Base-by-base conservation (phyloP, 805 yeast species). In the Wickerhamomyces xylosicus region DNA sequence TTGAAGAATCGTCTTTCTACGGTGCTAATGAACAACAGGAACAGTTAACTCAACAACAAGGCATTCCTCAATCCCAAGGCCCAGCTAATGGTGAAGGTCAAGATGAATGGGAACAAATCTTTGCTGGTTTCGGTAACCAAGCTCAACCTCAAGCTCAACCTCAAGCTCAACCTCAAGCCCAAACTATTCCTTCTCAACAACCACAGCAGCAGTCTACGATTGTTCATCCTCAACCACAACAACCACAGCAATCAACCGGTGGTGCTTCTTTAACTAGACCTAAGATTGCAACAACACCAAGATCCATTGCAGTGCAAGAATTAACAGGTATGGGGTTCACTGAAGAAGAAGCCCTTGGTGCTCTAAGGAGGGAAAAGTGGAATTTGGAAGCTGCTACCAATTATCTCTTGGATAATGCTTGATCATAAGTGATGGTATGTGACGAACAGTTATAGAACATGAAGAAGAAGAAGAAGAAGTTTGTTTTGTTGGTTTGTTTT, bases 321-420 rank as follows among this genome's bases (percentile, higher is more conserved):
- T 65, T 89, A 45, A 75, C 77, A 18, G 87, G 89, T 28, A 89
- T 89, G 96, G 97, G 97, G 2, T 89, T 89, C 54, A 71, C 76
- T 15, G 69, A 71, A 46, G 65, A 67, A 0, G 79, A 77, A 38
- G 86, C 90, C 2, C 49, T 71, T 6, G 69, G 66, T 10, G 96
- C 97, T 6, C 66, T 89, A 40, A 67, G 74, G 48, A 69, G 63
- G 53, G 77, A 79, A 47, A 66, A 75, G 42, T 84, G 90, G 85
- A 74, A 83, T 52, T 60, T 87, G 40, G 87, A 80, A 46, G 79
- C 79, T 40, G 96, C 97, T n/a, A 84, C 95, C 1, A 89, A 89
- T 56, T 77, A 68, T 52, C 64, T 89, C 46, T 64, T 87, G 46
- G 97, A 87, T 53, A 68, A 76, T 43, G 84, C 85, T 28, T 53